Base-by-base conservation (phyloP, 495 filamentous ascomycete species). In the Melanomma pulvis-pyrius region DNA sequence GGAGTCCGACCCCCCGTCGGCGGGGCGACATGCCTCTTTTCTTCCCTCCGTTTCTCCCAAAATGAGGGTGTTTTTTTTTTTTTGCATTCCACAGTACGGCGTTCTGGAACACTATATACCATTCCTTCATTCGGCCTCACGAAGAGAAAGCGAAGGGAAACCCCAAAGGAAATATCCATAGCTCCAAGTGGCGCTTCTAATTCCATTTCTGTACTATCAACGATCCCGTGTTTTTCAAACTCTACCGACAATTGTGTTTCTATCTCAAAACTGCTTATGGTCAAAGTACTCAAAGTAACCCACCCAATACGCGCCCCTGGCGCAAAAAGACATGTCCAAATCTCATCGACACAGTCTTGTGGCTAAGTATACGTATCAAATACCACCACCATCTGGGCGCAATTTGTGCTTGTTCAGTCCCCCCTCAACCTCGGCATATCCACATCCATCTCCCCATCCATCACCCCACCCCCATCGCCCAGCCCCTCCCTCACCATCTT, bases 401-500 rank as follows among this genome's bases (percentile, higher is more conserved):
- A n/a, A n/a, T n/a, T n/a, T n/a, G n/a, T n/a, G n/a, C 6, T 36
- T 13, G 32, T 13, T 36, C 32, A 36, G 13, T 36, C 17, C 7
- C 22, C 46, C 46, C 46, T 19, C 7, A n/a, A 48, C 22, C n/a
- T 19, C 7, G 46, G 15, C 17, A 8, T 21, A 8, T n/a, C 22
- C 5, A 24, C 22, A 48, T 6, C n/a, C 55, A n/a, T 19, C 24
- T 3, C 47, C 7, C 25, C 5, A 8, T 19, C 24, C 21, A 7
- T 28, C 15, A 36, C 13, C 28, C 6, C 22, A 36, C 32, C 32
- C 32, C 6, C 32, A 36, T 13, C 32, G 32, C 32, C 32, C 32
- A 36, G 32, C 49, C n/a, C 24, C 34, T 58, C 52, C 46, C 44
- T 51, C 21, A 41, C 19, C 59, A 50, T 64, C 50, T 62, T 67